Percentiles rank a stretch among this genome's conserved stretches.
These are phyloP conservation scores for Arthrobotrys entomopaga DNA, from an alignment of 2,329 filamentous ascomycete genomes.

Conservation along the genomic window DNA sequence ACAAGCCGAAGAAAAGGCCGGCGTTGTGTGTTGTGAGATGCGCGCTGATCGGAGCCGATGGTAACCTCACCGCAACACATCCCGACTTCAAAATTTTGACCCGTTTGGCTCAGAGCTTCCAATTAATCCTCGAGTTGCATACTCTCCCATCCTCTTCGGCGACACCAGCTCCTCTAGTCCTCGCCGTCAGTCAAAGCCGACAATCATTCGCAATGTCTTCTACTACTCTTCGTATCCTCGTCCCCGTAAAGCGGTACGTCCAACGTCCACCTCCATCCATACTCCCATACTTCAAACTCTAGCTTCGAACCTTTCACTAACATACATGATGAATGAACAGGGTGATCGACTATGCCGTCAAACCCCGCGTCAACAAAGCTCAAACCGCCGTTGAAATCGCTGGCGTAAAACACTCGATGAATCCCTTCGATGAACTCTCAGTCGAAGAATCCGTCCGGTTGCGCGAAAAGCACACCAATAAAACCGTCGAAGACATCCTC, in stretches of 20 bases:
- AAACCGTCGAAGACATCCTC: constrained; percentile 88
- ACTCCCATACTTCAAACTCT: constrained; percentile 4
- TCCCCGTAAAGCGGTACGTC: constrained; percentile 66
- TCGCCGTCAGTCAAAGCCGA: not conserved
- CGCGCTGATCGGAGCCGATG: constrained; percentile 41
- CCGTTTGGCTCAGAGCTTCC: constrained; percentile 13
- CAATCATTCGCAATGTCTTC: constrained; percentile 26
- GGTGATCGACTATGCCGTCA: constrained; percentile 72
- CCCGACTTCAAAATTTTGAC: constrained; percentile 28
- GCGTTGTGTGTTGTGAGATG: constrained; percentile 10
- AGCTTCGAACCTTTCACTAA: constrained; percentile 26
- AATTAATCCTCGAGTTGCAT: constrained; percentile 1
- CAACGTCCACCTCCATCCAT: not conserved
- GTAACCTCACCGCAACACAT: constrained; percentile 47
- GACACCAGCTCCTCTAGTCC: not conserved
- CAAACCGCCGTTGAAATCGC: constrained; percentile 89
- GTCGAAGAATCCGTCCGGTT: constrained; percentile 96
- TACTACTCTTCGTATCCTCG: constrained; percentile 66
- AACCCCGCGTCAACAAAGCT: constrained; percentile 75
- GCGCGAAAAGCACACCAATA: constrained; percentile 82
- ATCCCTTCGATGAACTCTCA: constrained; percentile 98
- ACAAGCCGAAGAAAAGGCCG: constrained; percentile 18
- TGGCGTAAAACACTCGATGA: constrained; percentile 97
- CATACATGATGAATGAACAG: constrained; percentile 10
- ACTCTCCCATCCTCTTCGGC: constrained; percentile 1